phyloP scores from a whole-genome alignment of 2,329 filamentous ascomycete genomes.

The Rutstroemia sp. region DNA sequence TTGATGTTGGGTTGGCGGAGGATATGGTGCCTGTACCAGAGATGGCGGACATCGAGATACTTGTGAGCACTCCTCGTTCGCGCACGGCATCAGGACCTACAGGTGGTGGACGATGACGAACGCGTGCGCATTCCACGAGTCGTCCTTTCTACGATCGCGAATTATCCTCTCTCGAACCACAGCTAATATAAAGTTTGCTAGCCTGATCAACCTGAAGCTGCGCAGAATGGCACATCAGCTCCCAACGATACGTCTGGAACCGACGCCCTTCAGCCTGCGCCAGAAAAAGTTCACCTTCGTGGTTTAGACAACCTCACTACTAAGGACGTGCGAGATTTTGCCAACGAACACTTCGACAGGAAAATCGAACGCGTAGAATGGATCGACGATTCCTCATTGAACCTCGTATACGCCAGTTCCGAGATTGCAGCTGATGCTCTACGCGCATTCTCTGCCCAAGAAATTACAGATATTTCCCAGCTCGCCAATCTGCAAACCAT shows the following conservation, averaged over 20 bases:
- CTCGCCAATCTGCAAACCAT: conserved; percentile 57
- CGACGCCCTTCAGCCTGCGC: conserved; percentile 18
- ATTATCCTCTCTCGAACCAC: not conserved
- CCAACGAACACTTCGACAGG: conserved; percentile 56
- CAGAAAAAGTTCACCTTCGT: conserved; percentile 52
- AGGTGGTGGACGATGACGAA: not conserved
- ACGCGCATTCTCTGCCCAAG: conserved; percentile 39
- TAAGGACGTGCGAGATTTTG: conserved; percentile 69
- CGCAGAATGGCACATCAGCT: conserved; percentile 17
- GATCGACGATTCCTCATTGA: conserved; percentile 90
- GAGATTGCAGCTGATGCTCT: conserved; percentile 47
- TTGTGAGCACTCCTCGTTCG: not conserved
- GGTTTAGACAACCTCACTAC: conserved; percentile 79
- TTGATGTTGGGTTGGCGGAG: conserved; percentile 53
- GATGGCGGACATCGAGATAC: conserved; percentile 7
- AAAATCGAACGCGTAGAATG: conserved; percentile 69
- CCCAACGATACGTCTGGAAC: conserved; percentile 23
- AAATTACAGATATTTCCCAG: conserved; percentile 44
- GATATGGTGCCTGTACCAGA: conserved; percentile 21
- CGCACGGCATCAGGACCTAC: not conserved
- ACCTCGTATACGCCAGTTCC: conserved; percentile 65
- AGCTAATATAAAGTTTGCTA: conserved; percentile 5
- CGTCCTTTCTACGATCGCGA: not conserved
- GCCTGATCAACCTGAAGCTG: conserved; percentile 13
- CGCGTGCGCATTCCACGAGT: not conserved